Evolutionary conservation across 2,329 filamentous ascomycete species (phyloP), one percentile per base, ranked within the genome.

Genomic region (Paecilomyces sp.): DNA sequence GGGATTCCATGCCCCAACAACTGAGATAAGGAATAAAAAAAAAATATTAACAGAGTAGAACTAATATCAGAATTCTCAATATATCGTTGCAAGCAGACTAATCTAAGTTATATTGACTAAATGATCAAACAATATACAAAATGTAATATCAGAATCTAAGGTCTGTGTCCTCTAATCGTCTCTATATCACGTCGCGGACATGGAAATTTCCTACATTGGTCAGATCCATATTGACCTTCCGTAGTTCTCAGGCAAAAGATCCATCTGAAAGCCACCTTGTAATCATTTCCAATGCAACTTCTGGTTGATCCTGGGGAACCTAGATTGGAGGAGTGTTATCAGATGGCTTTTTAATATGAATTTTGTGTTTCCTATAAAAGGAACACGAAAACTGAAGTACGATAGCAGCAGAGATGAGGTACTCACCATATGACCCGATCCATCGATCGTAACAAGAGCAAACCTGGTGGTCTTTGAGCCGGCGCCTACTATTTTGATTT

Each of bases 341-440:
- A 58, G 55, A 3, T 11, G 9, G 41, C 41, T 5, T 8, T 22
- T 7, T 7, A 6, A 18, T 13, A 28, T 31, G 5, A 9, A 55
- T 22, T 9, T 24, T 13, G n/a, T n/a, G 51, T 18, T 47, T 13
- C 31, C 4, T 0, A 47, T 15, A 6, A 50, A 13, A 22, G 25
- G 24, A 15, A 3, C 5, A 47, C 2, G 31, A 33, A 33, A 15
- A 47, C 3, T n/a, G 2, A 22, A 18, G 5, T 3, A 22, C 1
- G 8, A 47, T 15, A 47, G n/a, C n/a, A 18, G 7, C 8, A 12
- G 18, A 11, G 3, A 15, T n/a, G 22, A 34, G 47, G 8, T 1
- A 62, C 64, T 22, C 58, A 79, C 76, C 69, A 78, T 69, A 62
- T 80, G 77, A 2, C 78, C 77, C 2, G 74, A 72, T 11, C 70